These are phyloP conservation scores for Plasmodium inui DNA, from an alignment of 169 alveolate species.

Conservation along the genomic window DNA sequence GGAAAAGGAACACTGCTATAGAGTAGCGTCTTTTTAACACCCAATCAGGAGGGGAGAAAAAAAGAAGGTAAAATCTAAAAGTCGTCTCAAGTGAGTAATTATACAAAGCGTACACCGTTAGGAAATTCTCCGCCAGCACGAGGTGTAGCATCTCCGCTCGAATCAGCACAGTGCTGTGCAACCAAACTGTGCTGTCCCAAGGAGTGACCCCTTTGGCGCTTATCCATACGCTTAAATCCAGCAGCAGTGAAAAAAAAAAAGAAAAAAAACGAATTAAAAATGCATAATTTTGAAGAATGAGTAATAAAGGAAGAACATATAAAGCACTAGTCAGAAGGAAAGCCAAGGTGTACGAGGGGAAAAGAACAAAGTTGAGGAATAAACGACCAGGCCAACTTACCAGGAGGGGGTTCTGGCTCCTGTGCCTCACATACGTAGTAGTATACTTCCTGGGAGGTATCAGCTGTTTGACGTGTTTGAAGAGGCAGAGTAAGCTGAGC, in stretches of 20 bases:
- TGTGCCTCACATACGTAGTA: constrained; percentile 7
- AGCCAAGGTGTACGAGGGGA: neutral
- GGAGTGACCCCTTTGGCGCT: neutral
- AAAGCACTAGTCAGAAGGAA: constrained; percentile 10
- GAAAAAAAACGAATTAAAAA: neutral
- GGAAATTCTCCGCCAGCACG: neutral
- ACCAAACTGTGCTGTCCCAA: neutral
- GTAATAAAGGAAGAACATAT: constrained; percentile 18
- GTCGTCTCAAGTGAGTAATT: neutral
- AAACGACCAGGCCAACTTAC: neutral
- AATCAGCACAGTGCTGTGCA: neutral
- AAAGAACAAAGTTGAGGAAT: neutral
- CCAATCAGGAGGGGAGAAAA: neutral
- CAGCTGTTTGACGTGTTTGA: constrained; percentile 12
- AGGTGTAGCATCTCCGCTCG: neutral
- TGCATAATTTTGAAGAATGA: constrained; percentile 59
- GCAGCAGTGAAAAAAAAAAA: neutral
- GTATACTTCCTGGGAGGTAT: neutral
- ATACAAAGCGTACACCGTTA: neutral
- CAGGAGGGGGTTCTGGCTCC: neutral
- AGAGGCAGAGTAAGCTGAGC: constrained; percentile 7
- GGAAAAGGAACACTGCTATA: neutral
- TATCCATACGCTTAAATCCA: neutral
- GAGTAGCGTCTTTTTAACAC: neutral
- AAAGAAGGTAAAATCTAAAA: neutral